phyloP scores from a whole-genome alignment of 2,329 filamentous ascomycete species.

The Penicillium sp. region DNA sequence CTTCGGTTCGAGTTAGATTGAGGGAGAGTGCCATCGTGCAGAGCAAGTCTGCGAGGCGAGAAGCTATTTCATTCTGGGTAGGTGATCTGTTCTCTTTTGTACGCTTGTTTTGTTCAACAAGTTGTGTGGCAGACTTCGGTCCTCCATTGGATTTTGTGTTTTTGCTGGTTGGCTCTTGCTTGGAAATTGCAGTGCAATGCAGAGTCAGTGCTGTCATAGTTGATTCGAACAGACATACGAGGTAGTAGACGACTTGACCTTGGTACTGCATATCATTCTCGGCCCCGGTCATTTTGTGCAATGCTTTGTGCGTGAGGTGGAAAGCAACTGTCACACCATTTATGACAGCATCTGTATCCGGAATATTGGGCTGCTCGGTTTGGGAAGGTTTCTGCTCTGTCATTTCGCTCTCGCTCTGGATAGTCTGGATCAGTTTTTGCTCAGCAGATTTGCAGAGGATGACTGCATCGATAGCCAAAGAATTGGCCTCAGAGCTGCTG shows the following conservation, averaged over 20 bases:
- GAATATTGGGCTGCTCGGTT: slow-evolving; percentile 5
- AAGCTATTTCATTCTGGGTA: slow-evolving; percentile 14
- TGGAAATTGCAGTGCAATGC: slow-evolving; percentile 17
- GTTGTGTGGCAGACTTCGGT: background rate
- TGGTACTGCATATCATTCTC: slow-evolving; percentile 10
- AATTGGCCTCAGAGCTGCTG: background rate
- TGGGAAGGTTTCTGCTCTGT: slow-evolving; percentile 4
- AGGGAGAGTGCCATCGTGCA: slow-evolving; percentile 26
- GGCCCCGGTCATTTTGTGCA: slow-evolving; percentile 21
- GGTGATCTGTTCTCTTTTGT: background rate
- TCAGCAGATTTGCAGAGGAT: slow-evolving; percentile 26
- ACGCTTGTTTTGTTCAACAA: slow-evolving; percentile 1
- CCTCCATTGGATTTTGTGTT: background rate
- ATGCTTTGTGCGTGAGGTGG: slow-evolving; percentile 19
- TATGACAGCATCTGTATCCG: slow-evolving; percentile 16
- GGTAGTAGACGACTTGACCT: slow-evolving; percentile 27
- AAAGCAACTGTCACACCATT: slow-evolving; percentile 22
- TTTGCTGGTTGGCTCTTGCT: slow-evolving; percentile 4
- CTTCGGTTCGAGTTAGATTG: slow-evolving; percentile 19
- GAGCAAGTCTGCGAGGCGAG: slow-evolving; percentile 21
- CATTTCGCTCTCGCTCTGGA: slow-evolving; percentile 5
- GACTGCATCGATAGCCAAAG: slow-evolving; percentile 20
- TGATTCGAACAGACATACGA: slow-evolving; percentile 29
- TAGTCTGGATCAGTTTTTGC: slow-evolving; percentile 15
- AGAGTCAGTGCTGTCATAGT: slow-evolving; percentile 22